Base-by-base conservation (phyloP, 345 rosid species). In the Bruguiera sexangula region DNA sequence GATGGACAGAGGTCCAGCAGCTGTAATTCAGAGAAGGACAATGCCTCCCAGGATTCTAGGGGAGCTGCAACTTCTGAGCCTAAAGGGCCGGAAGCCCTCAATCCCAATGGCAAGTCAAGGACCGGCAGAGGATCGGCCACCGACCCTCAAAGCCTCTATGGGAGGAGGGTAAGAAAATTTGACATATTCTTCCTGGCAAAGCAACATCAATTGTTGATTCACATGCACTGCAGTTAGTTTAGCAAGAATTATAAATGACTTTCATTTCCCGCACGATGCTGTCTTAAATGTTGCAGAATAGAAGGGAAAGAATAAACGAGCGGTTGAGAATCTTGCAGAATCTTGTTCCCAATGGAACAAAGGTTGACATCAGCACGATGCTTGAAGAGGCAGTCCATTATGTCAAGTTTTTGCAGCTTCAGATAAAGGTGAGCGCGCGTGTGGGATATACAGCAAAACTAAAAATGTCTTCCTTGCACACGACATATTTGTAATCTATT, bases 101-200 rank as follows among this genome's bases (percentile, higher is more conserved):
- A 82, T 76, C 74, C 74, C 62, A 87, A 78, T 66, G 96, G 84
- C 64, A 91, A 87, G 76, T 67, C 84, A 31, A 86, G 97, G 80
- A 90, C 96, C 61, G 63, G 82, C 39, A 81, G 89, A 69, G 98
- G 97, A 26, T 80, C 94, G n/a, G 96, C 98, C 29, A 88, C 94
- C 5, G 98, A 93, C 79, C 97, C 98, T 67, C 98, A 91, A 73
- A 94, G 98, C 82, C 88, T 91, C 61, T 94, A 94, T 62, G 97
- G 97, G 65, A 80, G 96, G 88, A 80, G 96, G 88, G 97, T 94
- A 87, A 64, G 73, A 55, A 22, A 43, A 9, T 26, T 55, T 55
- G 16, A 55, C 60, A 55, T 55, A 26, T 22, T 22, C 13, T 9
- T 1, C 11, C 60, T 8, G 22, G 29, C 30, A 55, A 21, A 3